Percentiles rank a stretch among this genome's conserved stretches.
Evolutionary conservation across 2,329 filamentous ascomycete genomes (phyloP).

Genomic region (Knoxdaviesia proteae): DNA sequence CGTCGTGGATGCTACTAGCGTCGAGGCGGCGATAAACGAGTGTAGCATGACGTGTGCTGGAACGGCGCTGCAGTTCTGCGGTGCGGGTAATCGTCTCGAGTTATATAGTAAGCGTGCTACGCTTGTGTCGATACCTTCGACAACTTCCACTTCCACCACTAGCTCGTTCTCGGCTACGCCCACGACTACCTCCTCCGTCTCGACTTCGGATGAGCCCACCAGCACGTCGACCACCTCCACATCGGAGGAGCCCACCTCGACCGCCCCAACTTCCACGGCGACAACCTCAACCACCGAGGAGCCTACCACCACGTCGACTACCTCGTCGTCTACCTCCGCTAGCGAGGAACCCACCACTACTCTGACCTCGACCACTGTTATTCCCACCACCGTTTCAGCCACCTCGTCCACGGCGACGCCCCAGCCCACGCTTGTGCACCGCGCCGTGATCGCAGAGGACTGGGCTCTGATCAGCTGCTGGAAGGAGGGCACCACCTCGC

Average conservation of each 20-base stretch:
- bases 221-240: constrained; percentile 3
- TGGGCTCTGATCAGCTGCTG: constrained; percentile 20
- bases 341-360: neutral
- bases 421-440: constrained; percentile 11
- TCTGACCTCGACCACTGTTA: neutral
- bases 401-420: constrained; percentile 7
- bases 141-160: neutral
- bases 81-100: constrained; percentile 7
- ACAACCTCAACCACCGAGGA: neutral
- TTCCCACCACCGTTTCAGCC: neutral
- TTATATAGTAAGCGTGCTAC: constrained; percentile 11
- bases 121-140: neutral
- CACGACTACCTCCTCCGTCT: constrained; percentile 2
- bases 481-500: constrained; percentile 14
- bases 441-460: constrained; percentile 13
- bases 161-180: neutral
- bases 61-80: constrained; percentile 4
- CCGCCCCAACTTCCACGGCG: constrained; percentile 5
- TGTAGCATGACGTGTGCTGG: constrained; percentile 6
- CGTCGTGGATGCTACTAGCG: constrained; percentile 12
- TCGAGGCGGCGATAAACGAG: constrained; percentile 1
- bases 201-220: constrained; percentile 2
- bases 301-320: neutral
- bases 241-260: neutral
- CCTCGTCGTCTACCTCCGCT: neutral